Percentiles rank a stretch among this genome's conserved stretches.
Evolutionary conservation across 805 yeast species (phyloP).

Genomic region (Teunomyces tritomae): DNA sequence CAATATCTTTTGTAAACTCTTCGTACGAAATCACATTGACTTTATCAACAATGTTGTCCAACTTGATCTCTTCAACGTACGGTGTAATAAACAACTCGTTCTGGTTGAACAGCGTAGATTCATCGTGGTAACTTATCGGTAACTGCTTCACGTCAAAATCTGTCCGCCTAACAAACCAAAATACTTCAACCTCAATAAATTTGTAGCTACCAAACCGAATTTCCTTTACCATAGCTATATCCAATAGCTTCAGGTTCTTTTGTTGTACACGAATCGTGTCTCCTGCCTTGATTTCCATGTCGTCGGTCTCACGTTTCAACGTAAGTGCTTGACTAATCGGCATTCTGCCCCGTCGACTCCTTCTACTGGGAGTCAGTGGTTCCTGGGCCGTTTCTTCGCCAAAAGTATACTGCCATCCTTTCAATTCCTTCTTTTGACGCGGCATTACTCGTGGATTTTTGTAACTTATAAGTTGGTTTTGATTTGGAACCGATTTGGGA

Average conservation of each 20-base stretch:
- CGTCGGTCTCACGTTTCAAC: slow-evolving; percentile 34
- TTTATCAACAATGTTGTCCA: slow-evolving; percentile 41
- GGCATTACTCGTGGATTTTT: background rate
- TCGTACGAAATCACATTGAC: slow-evolving; percentile 43
- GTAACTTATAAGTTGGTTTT: background rate
- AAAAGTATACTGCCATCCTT: slow-evolving; percentile 36
- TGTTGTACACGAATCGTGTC: slow-evolving; percentile 46
- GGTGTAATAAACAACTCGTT: slow-evolving; percentile 59
- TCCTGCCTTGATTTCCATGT: slow-evolving; percentile 50
- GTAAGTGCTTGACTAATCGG: slow-evolving; percentile 6
- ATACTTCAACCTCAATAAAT: slow-evolving; percentile 46
- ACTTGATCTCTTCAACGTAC: slow-evolving; percentile 40
- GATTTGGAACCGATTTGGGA: background rate
- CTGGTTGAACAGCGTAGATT: slow-evolving; percentile 11
- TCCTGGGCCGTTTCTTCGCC: slow-evolving; percentile 8
- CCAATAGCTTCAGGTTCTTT: slow-evolving; percentile 25
- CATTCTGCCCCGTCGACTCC: slow-evolving; percentile 14
- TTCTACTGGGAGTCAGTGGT: slow-evolving; percentile 1
- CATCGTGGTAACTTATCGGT: slow-evolving; percentile 12
- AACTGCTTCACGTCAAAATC: slow-evolving; percentile 33
- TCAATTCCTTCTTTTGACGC: slow-evolving; percentile 10
- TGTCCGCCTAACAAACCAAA: slow-evolving; percentile 43
- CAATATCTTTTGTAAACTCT: slow-evolving; percentile 29
- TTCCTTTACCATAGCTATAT: slow-evolving; percentile 50
- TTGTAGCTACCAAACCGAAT: slow-evolving; percentile 49